Conservation (phyloP, 176 grass and related monocot species). For the Eragrostis curvula region DNA sequence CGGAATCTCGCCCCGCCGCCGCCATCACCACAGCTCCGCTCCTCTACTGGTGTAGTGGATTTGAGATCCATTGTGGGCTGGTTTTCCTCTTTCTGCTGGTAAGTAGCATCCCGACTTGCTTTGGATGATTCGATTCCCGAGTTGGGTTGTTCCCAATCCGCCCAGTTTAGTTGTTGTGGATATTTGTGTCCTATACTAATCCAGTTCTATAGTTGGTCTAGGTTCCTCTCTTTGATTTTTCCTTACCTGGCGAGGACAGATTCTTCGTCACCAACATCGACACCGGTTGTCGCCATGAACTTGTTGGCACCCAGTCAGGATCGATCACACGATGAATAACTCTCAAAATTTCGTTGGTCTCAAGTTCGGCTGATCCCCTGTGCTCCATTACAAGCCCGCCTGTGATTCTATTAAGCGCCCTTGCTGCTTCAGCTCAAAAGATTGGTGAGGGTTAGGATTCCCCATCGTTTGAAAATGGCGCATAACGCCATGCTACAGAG, state of each 20-base stretch:
- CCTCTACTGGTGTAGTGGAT: background rate
- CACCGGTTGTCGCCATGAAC: background rate
- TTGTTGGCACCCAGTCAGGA: background rate
- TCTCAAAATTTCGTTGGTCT: background rate
- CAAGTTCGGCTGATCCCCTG: background rate
- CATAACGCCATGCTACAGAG: slow-evolving; percentile 38
- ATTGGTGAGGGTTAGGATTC: background rate
- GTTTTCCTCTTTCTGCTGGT: background rate
- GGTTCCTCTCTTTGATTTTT: background rate
- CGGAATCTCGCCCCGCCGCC: background rate
- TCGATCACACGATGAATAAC: background rate
- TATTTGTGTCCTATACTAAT: background rate
- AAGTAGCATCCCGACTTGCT: background rate
- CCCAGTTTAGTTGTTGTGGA: background rate
- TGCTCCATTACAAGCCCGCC: background rate
- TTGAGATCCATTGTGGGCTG: background rate
- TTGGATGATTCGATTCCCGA: slow-evolving; percentile 45
- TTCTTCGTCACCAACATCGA: slow-evolving; percentile 45
- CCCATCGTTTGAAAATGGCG: slow-evolving; percentile 49
- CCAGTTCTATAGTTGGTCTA: background rate
- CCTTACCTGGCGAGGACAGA: background rate
- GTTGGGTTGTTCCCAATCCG: background rate
- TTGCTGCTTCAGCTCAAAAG: background rate
- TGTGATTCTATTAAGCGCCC: background rate
- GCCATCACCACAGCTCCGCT: background rate